Percentiles rank a stretch among this genome's conserved stretches.
phyloP scores from a whole-genome alignment of 495 filamentous ascomycete genomes.

The Hypoxylon fragiforme region DNA sequence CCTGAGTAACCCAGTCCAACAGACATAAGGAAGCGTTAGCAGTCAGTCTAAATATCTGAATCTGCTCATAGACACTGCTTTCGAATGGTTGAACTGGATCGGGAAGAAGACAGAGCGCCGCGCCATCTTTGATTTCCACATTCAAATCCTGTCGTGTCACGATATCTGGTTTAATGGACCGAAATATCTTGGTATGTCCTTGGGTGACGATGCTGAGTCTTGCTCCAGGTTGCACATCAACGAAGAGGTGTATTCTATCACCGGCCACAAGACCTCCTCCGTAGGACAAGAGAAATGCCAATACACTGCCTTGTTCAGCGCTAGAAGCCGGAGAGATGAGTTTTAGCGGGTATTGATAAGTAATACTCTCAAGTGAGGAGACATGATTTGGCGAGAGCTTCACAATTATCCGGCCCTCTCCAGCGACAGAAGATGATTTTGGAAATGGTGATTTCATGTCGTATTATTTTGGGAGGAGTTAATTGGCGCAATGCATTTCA shows the following conservation, averaged over 20 bases:
- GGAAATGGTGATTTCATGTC: conserved; percentile 65
- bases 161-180: conserved; percentile 59
- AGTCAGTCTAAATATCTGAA: conserved; percentile 73
- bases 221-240: conserved; percentile 65
- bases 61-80: conserved; percentile 77
- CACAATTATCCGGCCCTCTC: conserved; percentile 75
- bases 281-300: conserved; percentile 87
- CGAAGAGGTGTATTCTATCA: conserved; percentile 73
- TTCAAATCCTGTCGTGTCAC: conserved; percentile 70
- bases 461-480: background rate
- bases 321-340: conserved; percentile 70
- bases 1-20: conserved; percentile 90
- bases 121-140: conserved; percentile 61
- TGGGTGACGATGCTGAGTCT: conserved; percentile 87
- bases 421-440: conserved; percentile 68
- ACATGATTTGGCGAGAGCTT: conserved; percentile 70
- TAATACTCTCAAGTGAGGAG: conserved; percentile 72
- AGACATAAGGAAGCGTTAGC: conserved; percentile 67
- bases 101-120: conserved; percentile 85
- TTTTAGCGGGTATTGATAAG: conserved; percentile 93
- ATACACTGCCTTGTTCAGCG: conserved; percentile 61
- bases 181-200: conserved; percentile 96
- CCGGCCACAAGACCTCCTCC: conserved; percentile 90
- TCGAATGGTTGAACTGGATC: conserved; percentile 91
- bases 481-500: background rate